A percentile compares a stretch with the other conserved stretches of the same genome.
These are phyloP conservation scores for Lentinus brumalis DNA, from an alignment of 768 basidiomycete genomes.

Conservation along the genomic window DNA sequence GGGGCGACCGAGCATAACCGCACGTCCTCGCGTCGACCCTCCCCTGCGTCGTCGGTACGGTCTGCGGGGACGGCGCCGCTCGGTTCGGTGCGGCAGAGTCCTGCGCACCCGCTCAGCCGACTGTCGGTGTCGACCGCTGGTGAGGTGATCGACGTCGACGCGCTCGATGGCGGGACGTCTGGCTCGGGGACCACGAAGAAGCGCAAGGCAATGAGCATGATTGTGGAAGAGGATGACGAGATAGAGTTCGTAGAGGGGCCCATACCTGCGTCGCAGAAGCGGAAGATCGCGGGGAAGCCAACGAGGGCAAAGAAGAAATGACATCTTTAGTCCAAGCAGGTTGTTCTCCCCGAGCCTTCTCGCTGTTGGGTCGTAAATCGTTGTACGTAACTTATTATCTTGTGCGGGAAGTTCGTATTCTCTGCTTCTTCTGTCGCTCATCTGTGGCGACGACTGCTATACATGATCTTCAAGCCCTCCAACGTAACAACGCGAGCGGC, in stretches of 20 bases:
- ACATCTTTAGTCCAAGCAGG: background rate
- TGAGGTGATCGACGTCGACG: constrained; percentile 46
- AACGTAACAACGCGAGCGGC: background rate
- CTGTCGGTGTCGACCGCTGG: constrained; percentile 26
- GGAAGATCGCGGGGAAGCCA: constrained; percentile 25
- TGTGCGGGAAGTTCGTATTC: background rate
- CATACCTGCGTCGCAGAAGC: constrained; percentile 9
- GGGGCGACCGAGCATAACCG: constrained; percentile 18
- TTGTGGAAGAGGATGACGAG: constrained; percentile 31
- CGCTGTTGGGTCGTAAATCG: background rate
- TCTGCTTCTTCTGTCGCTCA: too few species aligned
- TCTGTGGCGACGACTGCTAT: too few species aligned
- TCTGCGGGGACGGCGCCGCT: constrained; percentile 29
- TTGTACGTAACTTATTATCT: background rate
- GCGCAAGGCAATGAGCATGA: constrained; percentile 46
- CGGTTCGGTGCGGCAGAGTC: constrained; percentile 47
- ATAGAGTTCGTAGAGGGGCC: constrained; percentile 32
- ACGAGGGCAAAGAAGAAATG: constrained; percentile 27
- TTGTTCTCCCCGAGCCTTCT: background rate
- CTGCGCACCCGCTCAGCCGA: constrained; percentile 41
- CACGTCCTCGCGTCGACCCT: constrained; percentile 42
- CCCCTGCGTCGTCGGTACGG: constrained; percentile 53
- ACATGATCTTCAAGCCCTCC: too few species aligned
- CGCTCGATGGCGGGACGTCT: constrained; percentile 40
- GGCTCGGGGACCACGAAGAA: constrained; percentile 39